These are phyloP conservation scores for Incumbomyces lentus DNA, from an alignment of 2,329 filamentous ascomycete species.

Conservation along the genomic window DNA sequence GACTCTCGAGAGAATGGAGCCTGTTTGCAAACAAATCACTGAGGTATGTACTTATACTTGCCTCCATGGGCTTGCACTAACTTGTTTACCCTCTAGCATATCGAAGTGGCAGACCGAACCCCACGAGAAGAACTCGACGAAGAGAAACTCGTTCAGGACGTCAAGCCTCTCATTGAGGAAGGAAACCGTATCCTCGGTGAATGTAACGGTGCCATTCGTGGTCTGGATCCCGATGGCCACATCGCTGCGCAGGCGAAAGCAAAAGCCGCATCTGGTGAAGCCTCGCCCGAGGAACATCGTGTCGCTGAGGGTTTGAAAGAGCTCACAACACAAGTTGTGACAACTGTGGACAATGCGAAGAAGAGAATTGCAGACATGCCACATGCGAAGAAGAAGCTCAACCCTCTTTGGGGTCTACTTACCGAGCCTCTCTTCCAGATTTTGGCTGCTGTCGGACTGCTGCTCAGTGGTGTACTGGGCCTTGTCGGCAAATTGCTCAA, in stretches of 20 bases:
- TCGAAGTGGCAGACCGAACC: conserved; percentile 69
- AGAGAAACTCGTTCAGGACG: conserved; percentile 73
- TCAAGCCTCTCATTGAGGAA: conserved; percentile 77
- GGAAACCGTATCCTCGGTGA: conserved; percentile 72
- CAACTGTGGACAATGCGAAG: conserved; percentile 78
- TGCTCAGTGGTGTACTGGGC: conserved; percentile 72
- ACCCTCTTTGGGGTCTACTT: conserved; percentile 75
- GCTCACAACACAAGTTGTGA: conserved; percentile 68
- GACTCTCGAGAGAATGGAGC: conserved; percentile 72
- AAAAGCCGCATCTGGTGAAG: conserved; percentile 62
- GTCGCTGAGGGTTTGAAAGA: conserved; percentile 78
- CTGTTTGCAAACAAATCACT: conserved; percentile 76
- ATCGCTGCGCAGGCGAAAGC: conserved; percentile 80
- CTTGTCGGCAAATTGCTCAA: conserved; percentile 72
- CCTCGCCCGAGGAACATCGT: conserved; percentile 71
- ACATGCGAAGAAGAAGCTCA: conserved; percentile 87
- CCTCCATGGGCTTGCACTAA: conserved; percentile 19
- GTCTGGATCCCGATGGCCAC: conserved; percentile 76
- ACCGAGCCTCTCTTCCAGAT: conserved; percentile 87
- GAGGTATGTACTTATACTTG: conserved; percentile 44
- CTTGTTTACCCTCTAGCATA: conserved; percentile 42
- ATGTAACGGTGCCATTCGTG: conserved; percentile 75
- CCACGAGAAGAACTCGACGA: conserved; percentile 84
- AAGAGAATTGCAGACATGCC: conserved; percentile 85
- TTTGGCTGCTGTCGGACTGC: conserved; percentile 72